Conservation (phyloP, 306 rosid genomes). For the Prunus salicina region DNA sequence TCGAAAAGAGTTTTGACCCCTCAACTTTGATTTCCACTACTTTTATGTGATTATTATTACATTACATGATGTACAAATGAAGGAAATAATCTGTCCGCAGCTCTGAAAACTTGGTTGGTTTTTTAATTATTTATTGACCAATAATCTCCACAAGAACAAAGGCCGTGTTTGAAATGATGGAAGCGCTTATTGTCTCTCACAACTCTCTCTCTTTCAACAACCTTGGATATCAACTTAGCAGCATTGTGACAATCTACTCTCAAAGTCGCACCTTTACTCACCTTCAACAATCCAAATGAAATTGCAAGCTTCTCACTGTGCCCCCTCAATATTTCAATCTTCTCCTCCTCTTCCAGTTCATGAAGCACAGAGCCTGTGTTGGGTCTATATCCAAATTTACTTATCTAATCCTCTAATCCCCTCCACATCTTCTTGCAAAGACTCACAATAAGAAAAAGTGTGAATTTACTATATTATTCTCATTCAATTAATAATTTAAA, state of each 20-base stretch:
- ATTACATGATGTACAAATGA: background rate
- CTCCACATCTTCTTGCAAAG: constrained; percentile 44
- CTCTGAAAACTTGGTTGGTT: background rate
- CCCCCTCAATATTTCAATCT: constrained; percentile 49
- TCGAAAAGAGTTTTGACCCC: background rate
- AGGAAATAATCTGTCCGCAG: background rate
- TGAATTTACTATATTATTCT: too few relatives aligned
- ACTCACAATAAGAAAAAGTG: too few relatives aligned
- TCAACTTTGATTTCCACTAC: background rate
- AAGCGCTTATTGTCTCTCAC: constrained; percentile 73
- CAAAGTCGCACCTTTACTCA: constrained; percentile 49
- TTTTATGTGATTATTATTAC: too few relatives aligned
- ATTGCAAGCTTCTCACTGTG: constrained; percentile 91
- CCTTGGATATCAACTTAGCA: constrained; percentile 65
- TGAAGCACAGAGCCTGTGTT: constrained; percentile 73
- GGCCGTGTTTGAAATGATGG: constrained; percentile 71
- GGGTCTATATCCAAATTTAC: constrained; percentile 67
- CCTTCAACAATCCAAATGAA: constrained; percentile 61
- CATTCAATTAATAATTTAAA: too few relatives aligned
- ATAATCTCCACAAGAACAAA: constrained; percentile 78
- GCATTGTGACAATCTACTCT: constrained; percentile 81
- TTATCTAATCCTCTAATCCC: constrained; percentile 58
- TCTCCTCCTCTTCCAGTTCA: constrained; percentile 64
- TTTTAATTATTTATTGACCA: constrained; percentile 40
- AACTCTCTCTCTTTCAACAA: constrained; percentile 54